Evolutionary conservation across 208 protist species (phyloP), one percentile per base, ranked within the genome.

Genomic region (Trypanosoma avium): DNA sequence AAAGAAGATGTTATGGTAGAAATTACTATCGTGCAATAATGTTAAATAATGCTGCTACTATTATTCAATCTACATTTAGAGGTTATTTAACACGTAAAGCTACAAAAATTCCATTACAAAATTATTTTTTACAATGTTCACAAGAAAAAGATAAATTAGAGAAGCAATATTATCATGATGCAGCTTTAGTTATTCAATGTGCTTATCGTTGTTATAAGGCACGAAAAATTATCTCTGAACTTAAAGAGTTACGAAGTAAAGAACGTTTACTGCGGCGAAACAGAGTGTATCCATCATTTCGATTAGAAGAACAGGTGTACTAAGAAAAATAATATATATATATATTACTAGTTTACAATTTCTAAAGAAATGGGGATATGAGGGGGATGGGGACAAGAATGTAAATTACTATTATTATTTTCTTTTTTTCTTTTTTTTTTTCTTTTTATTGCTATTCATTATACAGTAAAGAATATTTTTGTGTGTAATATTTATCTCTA

Each of bases 51-150:
- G 77, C 63, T 55, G 80, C 79, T 47, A 69, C 80, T 42, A 47
- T 50, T 32, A 90, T 93, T 55, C 87, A 93, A 67, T 67, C 76
- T 21, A 70, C 52, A 27, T 93, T 80, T 55, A 76, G 87, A 15
- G 70, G 74, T 13, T 75, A 84, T 50, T 60, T 65, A 15, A 56
- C 35, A 19, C 70, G 57, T 29, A 65, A 73, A 19, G 21, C 30
- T 30, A 43, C 40, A 26, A 66, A 22, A 15, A 38, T 24, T 19
- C 32, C 21, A 15, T 33, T 67, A 8, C 48, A 29, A 24, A 57
- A 61, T 17, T 33, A 40, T n/a, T 27, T 56, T 8, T 4, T 42
- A 29, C 50, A 69, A 36, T n/a, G 45, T n/a, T 19, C 15, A 12
- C 12, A 21, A 30, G 52, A 70, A 43, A 36, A 24, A 22, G 27